A percentile compares a stretch with the other conserved stretches of the same genome.
Conservation (phyloP, 768 basidiomycete genomes). For the Lentinula sp. region DNA sequence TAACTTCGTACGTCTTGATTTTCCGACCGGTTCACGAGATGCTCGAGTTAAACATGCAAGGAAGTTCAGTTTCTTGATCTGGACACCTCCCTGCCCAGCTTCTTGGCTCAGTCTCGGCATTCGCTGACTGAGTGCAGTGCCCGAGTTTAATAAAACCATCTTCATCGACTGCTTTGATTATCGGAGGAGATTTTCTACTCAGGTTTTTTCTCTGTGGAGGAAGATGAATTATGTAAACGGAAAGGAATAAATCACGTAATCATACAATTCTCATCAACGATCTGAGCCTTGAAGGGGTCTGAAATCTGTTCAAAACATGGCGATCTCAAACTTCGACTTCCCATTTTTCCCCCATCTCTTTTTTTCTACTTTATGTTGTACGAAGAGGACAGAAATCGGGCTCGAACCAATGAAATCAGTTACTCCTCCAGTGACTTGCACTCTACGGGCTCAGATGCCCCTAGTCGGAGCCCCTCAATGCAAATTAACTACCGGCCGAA, state of each 20-base stretch:
- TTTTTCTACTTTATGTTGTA: not conserved
- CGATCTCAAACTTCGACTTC: not conserved
- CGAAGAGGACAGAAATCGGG: not conserved
- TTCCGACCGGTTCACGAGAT: no score
- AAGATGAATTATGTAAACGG: not conserved
- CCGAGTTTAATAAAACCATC: no score
- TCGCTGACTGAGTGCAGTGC: no score
- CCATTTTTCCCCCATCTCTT: not conserved
- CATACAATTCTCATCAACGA: not conserved
- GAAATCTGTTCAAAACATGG: not conserved
- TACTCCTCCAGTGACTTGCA: not conserved
- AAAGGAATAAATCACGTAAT: not conserved
- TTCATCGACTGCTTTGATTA: no score
- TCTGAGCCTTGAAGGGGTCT: not conserved
- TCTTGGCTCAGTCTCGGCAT: no score
- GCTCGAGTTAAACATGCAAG: no score
- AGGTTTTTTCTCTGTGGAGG: no score
- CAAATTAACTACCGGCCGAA: not conserved
- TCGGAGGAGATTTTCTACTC: no score
- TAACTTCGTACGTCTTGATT: no score
- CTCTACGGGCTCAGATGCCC: not conserved
- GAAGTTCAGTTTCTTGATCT: no score
- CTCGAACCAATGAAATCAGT: not conserved
- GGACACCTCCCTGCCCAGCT: no score
- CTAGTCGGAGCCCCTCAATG: not conserved